phyloP scores from a whole-genome alignment of 305 asterid genomes.

The Coffea humblotiana region DNA sequence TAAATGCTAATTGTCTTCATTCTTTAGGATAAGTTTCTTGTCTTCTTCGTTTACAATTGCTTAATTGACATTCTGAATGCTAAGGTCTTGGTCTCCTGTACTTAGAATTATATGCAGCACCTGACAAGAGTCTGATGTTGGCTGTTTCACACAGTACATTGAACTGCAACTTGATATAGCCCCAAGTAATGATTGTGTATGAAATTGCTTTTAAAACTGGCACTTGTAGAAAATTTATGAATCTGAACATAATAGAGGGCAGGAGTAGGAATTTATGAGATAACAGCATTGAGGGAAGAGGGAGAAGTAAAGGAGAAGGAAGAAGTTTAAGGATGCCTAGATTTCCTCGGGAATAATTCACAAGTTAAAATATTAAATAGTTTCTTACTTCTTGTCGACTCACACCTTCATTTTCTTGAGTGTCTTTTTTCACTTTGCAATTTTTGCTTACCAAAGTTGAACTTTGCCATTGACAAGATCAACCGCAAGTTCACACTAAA shows the following conservation, averaged over 20 bases:
- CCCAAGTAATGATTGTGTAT: too few species aligned
- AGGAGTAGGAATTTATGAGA: not conserved
- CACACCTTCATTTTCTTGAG: not conserved
- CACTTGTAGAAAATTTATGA: not conserved
- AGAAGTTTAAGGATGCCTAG: not conserved
- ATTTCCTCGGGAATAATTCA: not conserved
- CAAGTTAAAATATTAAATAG: too few species aligned
- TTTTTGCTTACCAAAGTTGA: too few species aligned
- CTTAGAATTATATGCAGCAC: not conserved
- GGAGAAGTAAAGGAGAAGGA: not conserved
- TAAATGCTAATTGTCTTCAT: conserved; percentile 6
- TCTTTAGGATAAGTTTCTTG: not conserved
- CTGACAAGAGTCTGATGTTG: not conserved
- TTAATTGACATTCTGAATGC: not conserved
- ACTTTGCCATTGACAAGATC: not conserved
- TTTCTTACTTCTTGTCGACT: too few species aligned
- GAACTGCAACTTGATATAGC: not conserved
- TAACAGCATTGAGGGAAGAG: not conserved
- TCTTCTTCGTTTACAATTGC: not conserved
- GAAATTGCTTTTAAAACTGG: too few species aligned
- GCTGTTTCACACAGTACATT: not conserved
- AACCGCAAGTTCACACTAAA: not conserved
- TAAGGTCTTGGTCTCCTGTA: not conserved
- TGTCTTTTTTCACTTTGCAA: too few species aligned
- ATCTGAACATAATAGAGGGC: not conserved